These are phyloP conservation scores for Aspergillus saccharolyticus DNA, from an alignment of 495 filamentous ascomycete genomes.

Conservation along the genomic window DNA sequence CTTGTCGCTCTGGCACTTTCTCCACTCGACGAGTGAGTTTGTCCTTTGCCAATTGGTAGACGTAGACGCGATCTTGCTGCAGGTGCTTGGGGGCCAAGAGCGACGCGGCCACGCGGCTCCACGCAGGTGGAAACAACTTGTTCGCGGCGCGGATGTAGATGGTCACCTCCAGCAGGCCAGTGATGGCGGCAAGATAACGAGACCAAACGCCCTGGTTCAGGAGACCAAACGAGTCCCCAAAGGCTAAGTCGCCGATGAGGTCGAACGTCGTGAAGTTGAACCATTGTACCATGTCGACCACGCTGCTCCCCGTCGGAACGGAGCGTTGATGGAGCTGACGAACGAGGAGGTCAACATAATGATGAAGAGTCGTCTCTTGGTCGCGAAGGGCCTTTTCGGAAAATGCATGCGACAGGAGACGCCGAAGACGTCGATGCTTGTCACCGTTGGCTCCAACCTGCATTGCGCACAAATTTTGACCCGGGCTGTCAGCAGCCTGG, in stretches of 20 bases:
- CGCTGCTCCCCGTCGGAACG: neutral
- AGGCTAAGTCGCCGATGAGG: neutral
- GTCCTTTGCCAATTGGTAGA: too few species aligned
- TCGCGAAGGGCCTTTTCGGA: neutral
- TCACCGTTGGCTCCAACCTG: too few species aligned
- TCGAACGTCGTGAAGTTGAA: slow-evolving; percentile 8
- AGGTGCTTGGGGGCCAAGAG: neutral
- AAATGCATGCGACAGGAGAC: neutral
- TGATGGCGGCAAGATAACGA: neutral
- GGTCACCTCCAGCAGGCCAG: neutral
- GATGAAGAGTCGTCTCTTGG: neutral
- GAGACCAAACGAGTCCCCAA: slow-evolving; percentile 3
- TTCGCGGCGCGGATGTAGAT: too few species aligned
- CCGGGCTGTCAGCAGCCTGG: too few species aligned
- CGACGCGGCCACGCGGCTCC: neutral
- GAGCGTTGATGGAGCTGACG: neutral
- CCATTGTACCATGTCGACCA: slow-evolving; percentile 1
- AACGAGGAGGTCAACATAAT: neutral
- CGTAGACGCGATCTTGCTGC: too few species aligned
- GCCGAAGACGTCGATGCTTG: neutral
- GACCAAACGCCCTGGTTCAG: neutral
- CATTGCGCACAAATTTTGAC: too few species aligned
- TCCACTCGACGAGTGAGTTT: too few species aligned
- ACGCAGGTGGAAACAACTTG: too few species aligned
- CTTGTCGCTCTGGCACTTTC: too few species aligned